Conservation (phyloP, 1,139 yeast genomes). For the Candida pseudocylindracea region DNA sequence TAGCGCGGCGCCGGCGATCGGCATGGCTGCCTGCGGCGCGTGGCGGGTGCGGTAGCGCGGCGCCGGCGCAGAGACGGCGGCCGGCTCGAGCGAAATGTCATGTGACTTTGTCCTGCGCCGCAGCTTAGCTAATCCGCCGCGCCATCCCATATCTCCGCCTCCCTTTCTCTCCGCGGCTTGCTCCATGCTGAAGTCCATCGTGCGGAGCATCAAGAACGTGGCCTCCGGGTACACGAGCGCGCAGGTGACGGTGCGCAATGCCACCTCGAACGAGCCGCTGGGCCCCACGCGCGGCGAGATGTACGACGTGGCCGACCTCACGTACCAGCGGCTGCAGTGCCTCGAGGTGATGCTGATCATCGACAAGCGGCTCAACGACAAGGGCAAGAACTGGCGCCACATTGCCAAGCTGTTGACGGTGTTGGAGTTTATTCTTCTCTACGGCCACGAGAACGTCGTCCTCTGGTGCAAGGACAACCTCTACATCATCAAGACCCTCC, state of each 20-base stretch:
- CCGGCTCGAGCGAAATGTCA: too few relatives aligned
- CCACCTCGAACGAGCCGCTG: slow-evolving; percentile 75
- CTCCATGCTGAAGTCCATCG: slow-evolving; percentile 10
- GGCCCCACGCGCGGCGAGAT: slow-evolving; percentile 71
- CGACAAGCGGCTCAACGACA: slow-evolving; percentile 82
- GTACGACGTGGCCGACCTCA: slow-evolving; percentile 64
- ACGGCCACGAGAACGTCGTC: slow-evolving; percentile 82
- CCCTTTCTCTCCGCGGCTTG: too few relatives aligned
- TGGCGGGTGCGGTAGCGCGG: too few relatives aligned
- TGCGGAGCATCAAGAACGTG: slow-evolving; percentile 79
- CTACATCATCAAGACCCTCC: slow-evolving; percentile 71
- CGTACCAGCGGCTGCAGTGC: slow-evolving; percentile 54
- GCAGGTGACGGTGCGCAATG: slow-evolving; percentile 77
- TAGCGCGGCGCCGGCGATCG: too few relatives aligned
- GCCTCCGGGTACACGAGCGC: slow-evolving; percentile 81
- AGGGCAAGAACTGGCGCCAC: slow-evolving; percentile 97
- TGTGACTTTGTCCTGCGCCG: too few relatives aligned
- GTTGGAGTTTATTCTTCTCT: slow-evolving; percentile 68
- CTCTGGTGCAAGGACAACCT: slow-evolving; percentile 86
- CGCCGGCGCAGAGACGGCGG: too few relatives aligned
- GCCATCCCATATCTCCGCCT: too few relatives aligned
- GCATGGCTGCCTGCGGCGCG: too few relatives aligned
- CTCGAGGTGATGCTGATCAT: slow-evolving; percentile 91
- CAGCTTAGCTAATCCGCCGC: too few relatives aligned
- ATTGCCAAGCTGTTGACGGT: slow-evolving; percentile 81